Percentiles rank a stretch among this genome's conserved stretches.
phyloP scores from a whole-genome alignment of 2,329 filamentous ascomycete genomes.

The Aspergillaceae sp. region DNA sequence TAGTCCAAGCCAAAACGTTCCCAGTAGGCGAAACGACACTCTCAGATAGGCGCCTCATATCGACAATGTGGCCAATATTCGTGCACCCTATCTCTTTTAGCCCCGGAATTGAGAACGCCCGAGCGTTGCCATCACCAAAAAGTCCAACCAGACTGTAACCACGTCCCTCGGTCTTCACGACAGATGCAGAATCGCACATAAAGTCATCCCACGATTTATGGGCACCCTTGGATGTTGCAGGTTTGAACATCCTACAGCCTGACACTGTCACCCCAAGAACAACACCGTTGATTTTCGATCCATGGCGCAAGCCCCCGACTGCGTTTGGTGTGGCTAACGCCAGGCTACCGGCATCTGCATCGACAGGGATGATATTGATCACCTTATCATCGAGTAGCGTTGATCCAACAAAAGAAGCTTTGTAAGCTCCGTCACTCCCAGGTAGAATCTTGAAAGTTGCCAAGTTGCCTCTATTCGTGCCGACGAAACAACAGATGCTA shows the following conservation, averaged over 20 bases:
- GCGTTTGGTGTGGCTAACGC: constrained; percentile 66
- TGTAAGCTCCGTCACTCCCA: constrained; percentile 58
- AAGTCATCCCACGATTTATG: constrained; percentile 79
- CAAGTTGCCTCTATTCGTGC: constrained; percentile 74
- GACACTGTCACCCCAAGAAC: constrained; percentile 66
- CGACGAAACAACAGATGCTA: constrained; percentile 85
- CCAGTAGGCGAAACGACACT: constrained; percentile 67
- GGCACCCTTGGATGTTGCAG: constrained; percentile 77
- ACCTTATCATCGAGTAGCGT: constrained; percentile 59
- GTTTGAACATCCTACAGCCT: constrained; percentile 80
- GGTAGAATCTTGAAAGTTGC: constrained; percentile 88
- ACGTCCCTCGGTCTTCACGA: constrained; percentile 65
- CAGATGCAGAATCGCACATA: constrained; percentile 70
- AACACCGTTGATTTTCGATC: constrained; percentile 67
- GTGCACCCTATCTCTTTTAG: constrained; percentile 72
- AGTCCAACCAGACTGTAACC: constrained; percentile 74
- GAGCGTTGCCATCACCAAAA: constrained; percentile 71
- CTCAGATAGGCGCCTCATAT: constrained; percentile 61
- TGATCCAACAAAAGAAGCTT: constrained; percentile 61
- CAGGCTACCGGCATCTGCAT: constrained; percentile 64
- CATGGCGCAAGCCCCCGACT: constrained; percentile 68
- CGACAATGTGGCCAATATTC: constrained; percentile 57
- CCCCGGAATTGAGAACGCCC: constrained; percentile 78
- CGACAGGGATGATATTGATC: constrained; percentile 69
- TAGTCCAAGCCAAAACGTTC: constrained; percentile 78